Base-by-base conservation (phyloP, 1,284 basidiomycete genomes). In the Marasmius oreades region DNA sequence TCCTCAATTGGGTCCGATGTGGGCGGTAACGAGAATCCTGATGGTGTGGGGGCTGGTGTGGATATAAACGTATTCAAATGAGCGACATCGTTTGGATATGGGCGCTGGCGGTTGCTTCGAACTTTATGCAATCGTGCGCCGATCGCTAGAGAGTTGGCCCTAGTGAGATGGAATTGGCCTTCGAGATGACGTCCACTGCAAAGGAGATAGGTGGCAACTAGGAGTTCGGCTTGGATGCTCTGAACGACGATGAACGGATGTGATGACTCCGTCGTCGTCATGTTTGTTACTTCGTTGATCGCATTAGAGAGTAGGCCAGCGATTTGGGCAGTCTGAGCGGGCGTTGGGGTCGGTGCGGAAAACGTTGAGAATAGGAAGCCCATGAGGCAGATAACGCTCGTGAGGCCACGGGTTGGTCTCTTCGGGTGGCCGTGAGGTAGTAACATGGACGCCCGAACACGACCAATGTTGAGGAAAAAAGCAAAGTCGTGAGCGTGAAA, bases 161-260 rank as follows among this genome's bases (percentile, higher is more conserved):
- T 37, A 22, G 48, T 50, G 7, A 55, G 42, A 33, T 58, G 57
- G 33, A 55, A 58, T 47, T 58, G 53, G 11, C 57, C 57, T 43
- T 58, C 57, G 16, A 58, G 45, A 18, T 55, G 45, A n/a, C 56
- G 52, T n/a, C 44, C 52, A 7, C 24, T 24, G n/a, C 56, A 42
- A 28, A 57, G 53, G 24, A 54, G 50, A 20, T 43, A 54, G 18
- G 31, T 53, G 16, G 56, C 23, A 12, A 57, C 46, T 26, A 57
- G 39, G 18, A 57, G 36, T 26, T 57, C 56, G 12, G 56, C 56
- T 39, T 57, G 56, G 18, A 57, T 53, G 37, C 28, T 33, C 11
- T 57, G 52, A 11, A 53, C 23, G 22, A 51, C 33, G 23, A 52
- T 24, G 24, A 33, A 28, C 10, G 52, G 56, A 54, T 57, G 45